Evolutionary conservation across 495 filamentous ascomycete species (phyloP), one percentile per base, ranked within the genome.

Genomic region (Sordaria brevicollis): DNA sequence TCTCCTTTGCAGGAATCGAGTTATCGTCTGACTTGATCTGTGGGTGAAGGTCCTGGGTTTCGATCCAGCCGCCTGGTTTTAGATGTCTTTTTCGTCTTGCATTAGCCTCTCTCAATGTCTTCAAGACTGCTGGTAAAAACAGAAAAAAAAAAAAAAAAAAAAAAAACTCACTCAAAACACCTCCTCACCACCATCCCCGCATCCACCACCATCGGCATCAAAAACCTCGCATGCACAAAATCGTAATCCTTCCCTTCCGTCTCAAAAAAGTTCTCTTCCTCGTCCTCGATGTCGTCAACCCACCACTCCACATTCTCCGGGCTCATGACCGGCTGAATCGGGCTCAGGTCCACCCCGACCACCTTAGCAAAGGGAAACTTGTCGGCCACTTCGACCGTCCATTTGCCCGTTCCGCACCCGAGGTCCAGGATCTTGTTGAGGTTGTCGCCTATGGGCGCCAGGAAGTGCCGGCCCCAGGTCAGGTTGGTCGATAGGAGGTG

Each of bases 341-440:
- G 71, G 31, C 76, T 75, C 39, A 80, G 70, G 67, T 80, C 77
- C 43, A 72, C 71, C 1, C 80, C 80, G 10, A 72, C 65, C 10
- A 85, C 71, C 31, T 73, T 43, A 13, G 81, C 79, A 49, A 66
- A 71, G 15, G 79, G 80, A 41, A 71, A 81, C 39, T 69, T 49
- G 38, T 81, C 77, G 35, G 75, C 86, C 62, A 86, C 72, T 70
- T 89, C 87, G 65, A 90, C 87, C 2, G 88, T 84, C 89, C 89
- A 90, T 72, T 83, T 79, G 25, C 83, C 87, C 0, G 86, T 88
- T n/a, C 86, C 86, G 1, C 86, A 88, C 36, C 89, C 88, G 31
- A 90, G 82, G 71, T 90, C 89, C 34, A 91, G 81, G 34, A 90
- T 86, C 66, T 78, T 79, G 57, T 82, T 73, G 2, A 86, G 85